Percentiles rank a stretch among this genome's conserved stretches.
phyloP scores from a whole-genome alignment of 805 yeast genomes.

The Cyberlindnera maclurae region DNA sequence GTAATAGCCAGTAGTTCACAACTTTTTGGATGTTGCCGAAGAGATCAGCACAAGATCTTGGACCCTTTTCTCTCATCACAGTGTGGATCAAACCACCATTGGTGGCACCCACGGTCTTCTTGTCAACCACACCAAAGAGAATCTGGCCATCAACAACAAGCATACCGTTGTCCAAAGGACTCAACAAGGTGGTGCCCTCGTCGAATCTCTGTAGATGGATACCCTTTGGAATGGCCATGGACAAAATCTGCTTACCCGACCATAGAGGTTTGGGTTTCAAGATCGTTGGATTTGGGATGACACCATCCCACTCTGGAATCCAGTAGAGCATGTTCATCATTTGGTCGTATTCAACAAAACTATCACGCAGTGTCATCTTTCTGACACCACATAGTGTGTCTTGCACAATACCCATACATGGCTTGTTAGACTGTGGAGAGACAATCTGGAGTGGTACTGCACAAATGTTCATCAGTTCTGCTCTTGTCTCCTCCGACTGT shows the following conservation, averaged over 20 bases:
- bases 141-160: conserved; percentile 91
- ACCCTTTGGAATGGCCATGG: conserved; percentile 92
- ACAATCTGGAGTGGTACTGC: conserved; percentile 98
- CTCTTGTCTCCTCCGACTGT: conserved; percentile 95
- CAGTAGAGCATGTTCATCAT: conserved; percentile 95
- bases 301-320: conserved; percentile 99
- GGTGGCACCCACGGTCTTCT: conserved; percentile 96
- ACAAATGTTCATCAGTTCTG: conserved; percentile 89
- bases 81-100: conserved; percentile 98
- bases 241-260: conserved; percentile 94
- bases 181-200: conserved; percentile 72
- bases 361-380: conserved; percentile 89
- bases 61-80: conserved; percentile 96
- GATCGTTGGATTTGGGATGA: conserved; percentile 91
- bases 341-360: conserved; percentile 82
- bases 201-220: conserved; percentile 92
- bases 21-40: conserved; percentile 93
- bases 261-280: conserved; percentile 92
- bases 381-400: conserved; percentile 97
- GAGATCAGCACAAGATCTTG: conserved; percentile 78
- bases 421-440: conserved; percentile 97
- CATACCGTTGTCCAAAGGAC: conserved; percentile 95
- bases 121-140: conserved; percentile 96
- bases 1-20: conserved; percentile 93
- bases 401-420: conserved; percentile 99